Evolutionary conservation across 345 rosid genomes (phyloP), one percentile per base, ranked within the genome.

Genomic region (Citrus sp.): DNA sequence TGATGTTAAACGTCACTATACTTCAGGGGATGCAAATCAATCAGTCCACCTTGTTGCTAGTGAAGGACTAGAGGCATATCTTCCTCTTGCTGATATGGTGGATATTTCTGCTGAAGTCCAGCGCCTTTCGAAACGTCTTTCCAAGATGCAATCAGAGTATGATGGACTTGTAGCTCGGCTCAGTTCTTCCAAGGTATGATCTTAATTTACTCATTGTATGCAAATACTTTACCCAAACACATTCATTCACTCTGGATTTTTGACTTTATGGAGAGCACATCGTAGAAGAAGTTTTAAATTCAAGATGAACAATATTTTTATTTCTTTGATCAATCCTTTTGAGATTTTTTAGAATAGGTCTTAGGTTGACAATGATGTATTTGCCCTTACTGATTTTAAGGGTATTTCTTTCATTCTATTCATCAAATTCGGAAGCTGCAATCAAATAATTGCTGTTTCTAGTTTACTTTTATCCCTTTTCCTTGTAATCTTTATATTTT

Each of bases 1-100:
- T 35, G 66, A 55, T 76, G 66, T 46, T 49, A 40, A 72, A 63
- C 79, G 77, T 65, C 62, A n/a, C 76, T 16, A 30, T 63, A 14
- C 73, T 78, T 80, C 84, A 95, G 98, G 82, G 81, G 91, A 93
- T 85, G 98, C 93, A 70, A 88, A 89, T 67, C 87, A 84, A 32
- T 96, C 97, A 12, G 93, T 96, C 56, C 99, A 96, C 83, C 83
- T 96, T 69, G 98, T 96, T 80, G 99, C 98, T 32, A 88, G 98
- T 77, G 97, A 96, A 85, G 99, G 98, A 69, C 88, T 96, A 63
- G 99, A 96, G 84, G 98, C 99, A 62, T 93, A 92, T 87, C 97
- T 96, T 67, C 98, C 98, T 16, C 97, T 96, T 67, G 89, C 95
- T 7, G 98, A 88, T 79, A 92, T 96, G 98, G 94, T 96, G 77